Evolutionary conservation across 768 basidiomycete species (phyloP).

Genomic region (Chalciporus piperatus): DNA sequence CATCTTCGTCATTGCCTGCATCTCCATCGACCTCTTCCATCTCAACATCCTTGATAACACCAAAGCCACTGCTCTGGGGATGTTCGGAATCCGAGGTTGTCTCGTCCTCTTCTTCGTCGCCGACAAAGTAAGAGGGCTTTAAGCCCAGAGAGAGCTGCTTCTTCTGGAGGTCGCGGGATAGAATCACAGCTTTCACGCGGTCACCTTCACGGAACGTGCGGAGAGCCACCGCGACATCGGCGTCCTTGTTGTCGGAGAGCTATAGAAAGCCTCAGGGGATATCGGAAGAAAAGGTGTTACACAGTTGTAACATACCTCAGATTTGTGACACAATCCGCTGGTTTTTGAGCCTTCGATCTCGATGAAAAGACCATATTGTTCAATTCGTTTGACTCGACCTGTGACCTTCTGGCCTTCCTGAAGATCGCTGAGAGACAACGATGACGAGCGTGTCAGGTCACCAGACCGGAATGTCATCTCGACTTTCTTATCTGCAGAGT

Average conservation of each 20-base stretch:
- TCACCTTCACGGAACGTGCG: conserved; percentile 86
- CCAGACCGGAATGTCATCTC: conserved; percentile 85
- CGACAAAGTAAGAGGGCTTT: conserved; percentile 83
- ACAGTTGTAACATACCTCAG: conserved; percentile 55
- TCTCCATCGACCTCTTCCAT: conserved; percentile 22
- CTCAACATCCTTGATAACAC: conserved; percentile 29
- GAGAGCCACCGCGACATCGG: conserved; percentile 75
- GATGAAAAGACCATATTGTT: conserved; percentile 91
- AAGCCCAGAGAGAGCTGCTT: conserved; percentile 79
- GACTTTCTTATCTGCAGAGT: conserved; percentile 70
- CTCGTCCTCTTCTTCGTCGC: conserved; percentile 60
- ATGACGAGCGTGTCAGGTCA: conserved; percentile 41
- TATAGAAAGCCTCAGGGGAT: conserved; percentile 29
- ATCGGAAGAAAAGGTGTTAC: neutral
- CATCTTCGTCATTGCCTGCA: conserved; percentile 11
- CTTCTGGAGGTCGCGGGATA: conserved; percentile 71
- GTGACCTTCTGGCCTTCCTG: conserved; percentile 77
- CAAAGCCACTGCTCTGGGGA: conserved; percentile 24
- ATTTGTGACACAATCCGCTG: conserved; percentile 91
- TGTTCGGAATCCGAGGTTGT: conserved; percentile 31
- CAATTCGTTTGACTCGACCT: conserved; percentile 76
- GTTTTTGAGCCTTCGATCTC: conserved; percentile 82
- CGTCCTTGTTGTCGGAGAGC: conserved; percentile 86
- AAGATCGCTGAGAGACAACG: conserved; percentile 53
- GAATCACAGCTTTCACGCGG: conserved; percentile 73